These are phyloP conservation scores for Boletellus sp. DNA, from an alignment of 768 basidiomycete species.

Conservation along the genomic window DNA sequence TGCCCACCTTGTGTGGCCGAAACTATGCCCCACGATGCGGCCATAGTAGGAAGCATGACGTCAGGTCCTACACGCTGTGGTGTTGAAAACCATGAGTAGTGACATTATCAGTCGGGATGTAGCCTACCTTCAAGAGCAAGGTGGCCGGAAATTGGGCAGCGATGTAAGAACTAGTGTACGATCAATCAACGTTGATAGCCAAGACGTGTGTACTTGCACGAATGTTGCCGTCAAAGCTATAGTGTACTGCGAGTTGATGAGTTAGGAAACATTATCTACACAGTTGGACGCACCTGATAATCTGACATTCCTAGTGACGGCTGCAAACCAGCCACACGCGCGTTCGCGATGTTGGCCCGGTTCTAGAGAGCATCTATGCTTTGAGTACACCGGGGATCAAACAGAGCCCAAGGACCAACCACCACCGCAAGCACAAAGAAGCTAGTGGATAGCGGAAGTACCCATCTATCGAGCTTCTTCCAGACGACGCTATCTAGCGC, in stretches of 20 bases:
- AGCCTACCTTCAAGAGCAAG: conserved; percentile 46
- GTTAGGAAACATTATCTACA: conserved; percentile 12
- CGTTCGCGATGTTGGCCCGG: conserved; percentile 51
- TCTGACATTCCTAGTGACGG: conserved; percentile 38
- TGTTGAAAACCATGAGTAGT: background rate
- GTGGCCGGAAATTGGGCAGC: conserved; percentile 57
- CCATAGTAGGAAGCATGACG: conserved; percentile 55
- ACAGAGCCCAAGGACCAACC: conserved; percentile 32
- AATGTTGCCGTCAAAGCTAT: conserved; percentile 29
- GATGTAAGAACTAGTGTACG: conserved; percentile 41
- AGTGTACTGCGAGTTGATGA: conserved; percentile 28
- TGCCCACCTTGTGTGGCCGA: conserved; percentile 53
- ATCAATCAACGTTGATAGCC: background rate
- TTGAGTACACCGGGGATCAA: background rate
- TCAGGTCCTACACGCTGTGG: conserved; percentile 45
- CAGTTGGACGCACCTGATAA: conserved; percentile 25
- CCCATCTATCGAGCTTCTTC: conserved; percentile 46
- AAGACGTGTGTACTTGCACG: conserved; percentile 13
- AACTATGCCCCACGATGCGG: conserved; percentile 61
- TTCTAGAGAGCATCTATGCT: conserved; percentile 19
- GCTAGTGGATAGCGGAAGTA: conserved; percentile 46
- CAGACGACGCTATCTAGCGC: conserved; percentile 39
- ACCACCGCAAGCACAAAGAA: conserved; percentile 50
- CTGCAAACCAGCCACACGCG: conserved; percentile 58
- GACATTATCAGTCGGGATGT: background rate